Evolutionary conservation across 2,329 filamentous ascomycete species (phyloP).

Genomic region (Acephala macrosclerotiorum): DNA sequence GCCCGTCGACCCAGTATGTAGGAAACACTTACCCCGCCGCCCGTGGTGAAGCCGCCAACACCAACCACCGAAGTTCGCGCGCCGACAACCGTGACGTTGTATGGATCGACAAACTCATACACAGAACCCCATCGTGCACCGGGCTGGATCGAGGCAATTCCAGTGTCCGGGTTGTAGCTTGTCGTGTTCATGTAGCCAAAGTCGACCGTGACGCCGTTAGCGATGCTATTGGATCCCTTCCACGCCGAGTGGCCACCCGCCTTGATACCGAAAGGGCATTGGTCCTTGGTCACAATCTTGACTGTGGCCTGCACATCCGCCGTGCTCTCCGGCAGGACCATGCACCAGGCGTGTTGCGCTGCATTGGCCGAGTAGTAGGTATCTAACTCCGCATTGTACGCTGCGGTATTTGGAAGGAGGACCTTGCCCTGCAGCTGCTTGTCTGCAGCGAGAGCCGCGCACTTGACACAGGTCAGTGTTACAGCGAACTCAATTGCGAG

Average conservation of each 20-base stretch:
- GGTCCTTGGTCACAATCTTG: constrained; percentile 25
- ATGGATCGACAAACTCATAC: constrained; percentile 44
- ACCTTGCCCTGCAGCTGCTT: constrained; percentile 42
- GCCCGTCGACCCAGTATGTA: constrained; percentile 36
- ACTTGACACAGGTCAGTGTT: constrained; percentile 36
- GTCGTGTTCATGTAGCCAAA: constrained; percentile 46
- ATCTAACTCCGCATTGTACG: constrained; percentile 43
- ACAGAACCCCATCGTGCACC: constrained; percentile 49
- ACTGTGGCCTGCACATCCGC: constrained; percentile 49
- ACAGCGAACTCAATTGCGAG: neutral
- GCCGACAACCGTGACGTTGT: constrained; percentile 45
- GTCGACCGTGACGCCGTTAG: constrained; percentile 54
- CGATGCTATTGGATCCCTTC: constrained; percentile 56
- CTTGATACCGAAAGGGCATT: constrained; percentile 57
- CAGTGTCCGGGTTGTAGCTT: constrained; percentile 38
- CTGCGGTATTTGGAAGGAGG: constrained; percentile 39
- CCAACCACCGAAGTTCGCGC: constrained; percentile 47
- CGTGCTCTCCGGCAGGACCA: constrained; percentile 45
- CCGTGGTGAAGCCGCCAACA: constrained; percentile 48
- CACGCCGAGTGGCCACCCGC: constrained; percentile 64
- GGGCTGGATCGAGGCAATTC: constrained; percentile 44
- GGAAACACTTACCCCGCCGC: constrained; percentile 41
- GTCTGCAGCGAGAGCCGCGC: constrained; percentile 36
- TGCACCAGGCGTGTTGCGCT: constrained; percentile 47
- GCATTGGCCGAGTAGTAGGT: constrained; percentile 49